phyloP scores from a whole-genome alignment of 371 early-diverging fungal genomes.

The Batkoa obscura region DNA sequence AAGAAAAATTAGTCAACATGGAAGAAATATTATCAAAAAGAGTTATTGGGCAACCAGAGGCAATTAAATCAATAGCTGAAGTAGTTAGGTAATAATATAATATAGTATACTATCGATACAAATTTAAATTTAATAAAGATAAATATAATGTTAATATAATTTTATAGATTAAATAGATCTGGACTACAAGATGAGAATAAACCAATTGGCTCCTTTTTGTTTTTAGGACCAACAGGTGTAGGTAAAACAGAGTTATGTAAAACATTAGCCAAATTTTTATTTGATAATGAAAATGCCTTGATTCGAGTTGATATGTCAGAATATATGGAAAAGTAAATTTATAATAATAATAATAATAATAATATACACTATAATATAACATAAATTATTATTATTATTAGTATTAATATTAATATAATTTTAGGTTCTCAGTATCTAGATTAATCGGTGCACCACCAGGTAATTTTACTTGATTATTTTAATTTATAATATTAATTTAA shows the following conservation, averaged over 20 bases:
- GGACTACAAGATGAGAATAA: slow-evolving; percentile 60
- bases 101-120: background rate
- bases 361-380: too few relatives aligned
- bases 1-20: slow-evolving; percentile 65
- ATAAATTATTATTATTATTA: too few relatives aligned
- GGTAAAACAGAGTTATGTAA: slow-evolving; percentile 80
- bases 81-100: slow-evolving; percentile 25
- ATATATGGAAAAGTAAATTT: slow-evolving; percentile 41
- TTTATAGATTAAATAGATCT: slow-evolving; percentile 42
- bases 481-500: too few relatives aligned
- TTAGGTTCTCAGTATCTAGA: slow-evolving; percentile 44
- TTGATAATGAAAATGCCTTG: slow-evolving; percentile 67
- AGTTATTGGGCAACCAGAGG: slow-evolving; percentile 77
- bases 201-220: slow-evolving; percentile 81
- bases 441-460: slow-evolving; percentile 82
- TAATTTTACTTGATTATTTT: too few relatives aligned
- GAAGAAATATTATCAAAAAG: slow-evolving; percentile 36
- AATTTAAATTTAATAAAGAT: too few relatives aligned
- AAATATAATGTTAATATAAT: background rate
- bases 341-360: too few relatives aligned
- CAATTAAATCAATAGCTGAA: slow-evolving; percentile 56
- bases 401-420: too few relatives aligned
- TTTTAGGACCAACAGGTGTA: slow-evolving; percentile 86
- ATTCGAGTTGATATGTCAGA: slow-evolving; percentile 88
- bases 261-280: slow-evolving; percentile 68